Conservation (phyloP, 192 early-diverging fungal genomes). For the Jimgerdemannia lactiflua region DNA sequence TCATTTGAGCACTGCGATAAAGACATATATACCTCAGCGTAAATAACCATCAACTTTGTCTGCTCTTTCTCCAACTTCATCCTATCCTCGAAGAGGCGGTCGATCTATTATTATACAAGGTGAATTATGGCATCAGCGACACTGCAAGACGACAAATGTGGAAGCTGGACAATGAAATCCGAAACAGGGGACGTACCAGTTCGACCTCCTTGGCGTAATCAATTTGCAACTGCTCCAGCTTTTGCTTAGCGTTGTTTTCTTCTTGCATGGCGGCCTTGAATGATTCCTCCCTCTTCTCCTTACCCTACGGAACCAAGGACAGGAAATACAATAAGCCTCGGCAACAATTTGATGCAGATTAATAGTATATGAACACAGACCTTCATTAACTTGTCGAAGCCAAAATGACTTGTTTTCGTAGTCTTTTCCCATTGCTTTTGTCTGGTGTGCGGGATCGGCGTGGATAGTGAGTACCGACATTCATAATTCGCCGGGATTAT, state of each 20-base stretch:
- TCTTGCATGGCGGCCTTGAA: neutral
- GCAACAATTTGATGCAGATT: too few relatives aligned
- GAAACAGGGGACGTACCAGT: neutral
- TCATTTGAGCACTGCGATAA: neutral
- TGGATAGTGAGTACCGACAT: too few relatives aligned
- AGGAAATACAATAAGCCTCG: too few relatives aligned
- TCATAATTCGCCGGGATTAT: too few relatives aligned
- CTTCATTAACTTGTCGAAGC: neutral
- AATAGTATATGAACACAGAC: neutral
- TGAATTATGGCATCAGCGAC: neutral
- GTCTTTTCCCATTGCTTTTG: neutral
- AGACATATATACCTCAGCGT: neutral
- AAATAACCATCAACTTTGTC: neutral
- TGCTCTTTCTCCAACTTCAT: neutral
- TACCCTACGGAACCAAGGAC: neutral
- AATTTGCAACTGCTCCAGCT: neutral
- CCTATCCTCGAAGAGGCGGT: neutral
- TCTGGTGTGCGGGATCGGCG: neutral
- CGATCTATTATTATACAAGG: neutral
- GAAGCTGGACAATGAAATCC: neutral
- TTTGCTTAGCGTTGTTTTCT: neutral
- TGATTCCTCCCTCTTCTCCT: neutral
- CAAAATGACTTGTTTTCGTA: neutral
- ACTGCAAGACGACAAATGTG: neutral
- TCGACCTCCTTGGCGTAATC: neutral